Evolutionary conservation across 1,284 basidiomycete genomes (phyloP).

Genomic region (Cutaneotrichosporon sp.): DNA sequence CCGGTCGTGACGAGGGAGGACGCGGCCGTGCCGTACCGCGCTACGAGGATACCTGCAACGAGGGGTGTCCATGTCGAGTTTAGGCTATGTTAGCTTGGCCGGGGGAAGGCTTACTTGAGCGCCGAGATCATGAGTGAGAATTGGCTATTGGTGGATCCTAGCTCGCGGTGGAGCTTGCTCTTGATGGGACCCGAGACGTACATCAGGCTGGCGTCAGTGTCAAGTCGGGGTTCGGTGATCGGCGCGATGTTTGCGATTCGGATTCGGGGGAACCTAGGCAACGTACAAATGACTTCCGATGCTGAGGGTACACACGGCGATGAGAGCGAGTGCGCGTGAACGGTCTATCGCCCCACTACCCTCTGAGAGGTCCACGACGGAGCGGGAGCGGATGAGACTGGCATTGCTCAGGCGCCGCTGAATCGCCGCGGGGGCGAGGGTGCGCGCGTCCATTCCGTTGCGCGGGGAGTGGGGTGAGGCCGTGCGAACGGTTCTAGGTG

Average conservation of each 20-base stretch:
- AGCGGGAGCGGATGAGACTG: slow-evolving; percentile 17
- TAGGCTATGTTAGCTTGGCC: slow-evolving; percentile 53
- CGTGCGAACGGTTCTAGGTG: not conserved
- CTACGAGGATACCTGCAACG: slow-evolving; percentile 66
- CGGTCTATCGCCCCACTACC: slow-evolving; percentile 9
- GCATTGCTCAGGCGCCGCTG: slow-evolving; percentile 19
- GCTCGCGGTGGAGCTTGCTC: slow-evolving; percentile 66
- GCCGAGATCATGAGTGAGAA: slow-evolving; percentile 73
- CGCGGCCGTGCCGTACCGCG: slow-evolving; percentile 55
- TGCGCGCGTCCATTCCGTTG: not conserved
- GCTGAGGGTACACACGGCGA: slow-evolving; percentile 71
- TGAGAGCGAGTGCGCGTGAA: slow-evolving; percentile 56
- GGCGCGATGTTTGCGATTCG: not conserved
- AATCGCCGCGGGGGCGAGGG: not conserved
- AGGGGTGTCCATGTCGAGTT: slow-evolving; percentile 80
- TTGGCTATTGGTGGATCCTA: slow-evolving; percentile 72
- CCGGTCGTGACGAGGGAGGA: slow-evolving; percentile 69
- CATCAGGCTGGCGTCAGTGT: slow-evolving; percentile 58
- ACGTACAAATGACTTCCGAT: slow-evolving; percentile 72
- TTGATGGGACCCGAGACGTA: slow-evolving; percentile 74
- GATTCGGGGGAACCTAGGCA: not conserved
- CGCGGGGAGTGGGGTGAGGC: not conserved
- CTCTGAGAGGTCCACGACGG: slow-evolving; percentile 9
- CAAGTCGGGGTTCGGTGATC: too few relatives aligned
- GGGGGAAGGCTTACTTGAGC: slow-evolving; percentile 48